Base-by-base conservation (phyloP, 345 rosid genomes). In the Trapa incisa region DNA sequence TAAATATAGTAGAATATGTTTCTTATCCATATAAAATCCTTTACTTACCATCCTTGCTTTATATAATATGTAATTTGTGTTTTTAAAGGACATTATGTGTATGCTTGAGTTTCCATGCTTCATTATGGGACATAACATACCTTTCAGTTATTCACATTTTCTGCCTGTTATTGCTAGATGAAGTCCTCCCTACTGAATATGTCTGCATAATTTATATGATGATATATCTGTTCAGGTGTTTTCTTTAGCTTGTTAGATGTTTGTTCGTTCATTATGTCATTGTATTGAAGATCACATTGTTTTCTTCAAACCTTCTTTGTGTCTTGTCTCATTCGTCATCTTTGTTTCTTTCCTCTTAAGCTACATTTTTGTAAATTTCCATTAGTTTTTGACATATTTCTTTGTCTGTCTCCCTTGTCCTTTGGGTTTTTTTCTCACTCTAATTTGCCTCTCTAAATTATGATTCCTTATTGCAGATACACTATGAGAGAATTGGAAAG, bases 401-500 rank as follows among this genome's bases (percentile, higher is more conserved):
- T 9, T 43, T 65, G 45, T 6, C 37, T 45, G 15, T 22, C 0
- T 29, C 15, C 66, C 12, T 0, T 61, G 17, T 60, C 22, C 38
- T 22, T 57, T 39, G 37, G 33, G 7, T 8, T 58, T 1, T 36
- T 0, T 41, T 65, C 5, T 42, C 39, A 0, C 17, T 56, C 60
- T 42, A 41, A 66, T 61, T 45, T 14, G 56, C 65, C 64, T 73
- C 1, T 64, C 60, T 65, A 41, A 37, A 43, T 36, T 50, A 43
- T 53, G 64, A 61, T 32, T 37, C 17, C 17, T 8, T 32, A 72
- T 73, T 77, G 71, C 86, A 94, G 99, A 86, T 94, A 76, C 96
- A 94, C 75, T 94, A 94, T 76, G 97, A 94, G 67, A 86, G 96
- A 83, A 79, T 83, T 77, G 89, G 92, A 45, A 70, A 81, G 38